Evolutionary conservation across 2,329 filamentous ascomycete species (phyloP), one percentile per base, ranked within the genome.

Genomic region (Cordyceps javanica): DNA sequence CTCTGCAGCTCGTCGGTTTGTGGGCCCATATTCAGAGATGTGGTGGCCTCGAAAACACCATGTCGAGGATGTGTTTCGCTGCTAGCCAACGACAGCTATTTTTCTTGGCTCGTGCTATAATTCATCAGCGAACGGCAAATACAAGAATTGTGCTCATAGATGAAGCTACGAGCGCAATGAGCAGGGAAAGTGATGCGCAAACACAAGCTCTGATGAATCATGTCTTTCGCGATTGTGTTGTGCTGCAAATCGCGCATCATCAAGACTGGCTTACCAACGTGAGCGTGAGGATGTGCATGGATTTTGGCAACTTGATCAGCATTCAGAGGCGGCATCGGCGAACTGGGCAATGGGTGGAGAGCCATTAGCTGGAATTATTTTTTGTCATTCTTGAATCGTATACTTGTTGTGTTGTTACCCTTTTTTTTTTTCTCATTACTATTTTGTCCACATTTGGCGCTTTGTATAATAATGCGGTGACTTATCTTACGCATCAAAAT

Each of bases 91-190:
- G 39, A 5, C 56, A 53, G 42, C 32, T 53, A 13, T 13, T 58
- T 3, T 58, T 45, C 14, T 34, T 58, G 8, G 49, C 23, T 3
- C 39, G 56, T 6, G 49, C 25, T 23, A 58, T 53, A 10, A 11
- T 58, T 13, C 56, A 58, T 13, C 36, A 56, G 9, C n/a, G n/a
- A 4, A 49, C 54, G 3, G 19, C 25, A n/a, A 42, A 34, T 9
- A 56, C 44, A 3, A 52, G 26, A 10, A 46, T 53, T 8, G 59
- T 85, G n/a, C n/a, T n/a, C n/a, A n/a, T n/a, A n/a, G n/a, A n/a
- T n/a, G n/a, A n/a, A n/a, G n/a, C n/a, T n/a, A n/a, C n/a, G n/a
- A n/a, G n/a, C n/a, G n/a, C n/a, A n/a, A n/a, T n/a, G n/a, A n/a
- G n/a, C n/a, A n/a, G 3, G 2, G 45, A 19, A 5, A 21, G 21